Evolutionary conservation across 1,284 basidiomycete genomes (phyloP).

Genomic region (Ustilago curta): DNA sequence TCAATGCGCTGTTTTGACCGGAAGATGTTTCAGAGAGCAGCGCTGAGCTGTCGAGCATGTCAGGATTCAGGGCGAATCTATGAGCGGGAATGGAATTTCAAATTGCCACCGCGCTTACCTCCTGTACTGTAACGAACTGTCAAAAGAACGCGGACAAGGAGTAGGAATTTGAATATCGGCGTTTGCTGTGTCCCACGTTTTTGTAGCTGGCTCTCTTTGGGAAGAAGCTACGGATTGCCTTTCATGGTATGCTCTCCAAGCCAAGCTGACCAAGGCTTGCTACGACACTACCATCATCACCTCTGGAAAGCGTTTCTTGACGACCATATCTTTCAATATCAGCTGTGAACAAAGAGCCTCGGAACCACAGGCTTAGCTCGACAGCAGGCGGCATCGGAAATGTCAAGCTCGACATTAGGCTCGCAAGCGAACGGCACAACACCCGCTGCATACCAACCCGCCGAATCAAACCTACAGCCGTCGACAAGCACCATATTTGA

Average conservation of each 20-base stretch:
- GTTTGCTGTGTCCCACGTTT: constrained; percentile 1
- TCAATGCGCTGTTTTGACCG: neutral
- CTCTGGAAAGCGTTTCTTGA: too few species aligned
- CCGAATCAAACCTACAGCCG: neutral
- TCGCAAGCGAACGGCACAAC: constrained; percentile 6
- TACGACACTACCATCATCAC: too few species aligned
- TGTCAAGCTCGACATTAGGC: constrained; percentile 26
- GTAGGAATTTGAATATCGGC: constrained; percentile 31
- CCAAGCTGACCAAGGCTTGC: too few species aligned
- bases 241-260: too few species aligned
- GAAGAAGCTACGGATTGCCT: too few species aligned
- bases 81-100: neutral
- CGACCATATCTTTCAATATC: neutral
- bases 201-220: too few species aligned
- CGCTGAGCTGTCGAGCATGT: too few species aligned
- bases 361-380: neutral
- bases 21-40: too few species aligned
- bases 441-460: neutral
- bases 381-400: neutral
- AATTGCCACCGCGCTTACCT: neutral
- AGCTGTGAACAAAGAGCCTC: neutral
- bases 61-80: too few species aligned
- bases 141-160: neutral
- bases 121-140: neutral
- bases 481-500: constrained; percentile 3